Evolutionary conservation across 257 asterid genomes (phyloP).

Genomic region (Nemophila menziesii): DNA sequence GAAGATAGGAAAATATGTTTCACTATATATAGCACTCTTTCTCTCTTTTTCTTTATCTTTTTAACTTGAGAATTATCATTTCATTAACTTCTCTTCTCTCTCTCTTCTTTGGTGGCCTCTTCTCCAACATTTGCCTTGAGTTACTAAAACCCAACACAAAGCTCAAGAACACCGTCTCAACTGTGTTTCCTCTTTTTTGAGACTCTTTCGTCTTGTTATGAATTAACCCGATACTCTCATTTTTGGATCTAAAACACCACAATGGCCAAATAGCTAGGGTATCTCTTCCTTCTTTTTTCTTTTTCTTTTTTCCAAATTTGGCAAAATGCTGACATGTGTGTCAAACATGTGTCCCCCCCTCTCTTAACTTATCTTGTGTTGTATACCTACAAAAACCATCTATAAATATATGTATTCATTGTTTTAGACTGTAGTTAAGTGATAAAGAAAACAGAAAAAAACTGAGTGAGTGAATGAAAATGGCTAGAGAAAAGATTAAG

Average conservation of each 20-base stretch:
- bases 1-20: background rate
- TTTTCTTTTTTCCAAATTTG: conserved; percentile 16
- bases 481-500: conserved; percentile 79
- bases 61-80: background rate
- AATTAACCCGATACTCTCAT: conserved; percentile 3
- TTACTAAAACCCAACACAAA: conserved; percentile 3
- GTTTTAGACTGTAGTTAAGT: background rate
- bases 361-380: conserved; percentile 1
- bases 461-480: background rate
- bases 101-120: conserved; percentile 11
- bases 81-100: background rate
- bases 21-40: background rate
- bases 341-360: conserved; percentile 4
- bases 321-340: conserved; percentile 29
- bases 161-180: background rate
- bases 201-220: conserved; percentile 1
- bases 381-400: conserved; percentile 6
- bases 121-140: conserved; percentile 10
- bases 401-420: conserved; percentile 17
- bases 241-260: conserved; percentile 21
- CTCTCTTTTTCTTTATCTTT: background rate
- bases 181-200: background rate
- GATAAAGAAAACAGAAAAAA: background rate
- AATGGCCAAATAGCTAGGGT: conserved; percentile 17
- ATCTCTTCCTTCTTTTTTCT: conserved; percentile 12